These are phyloP conservation scores for Austropuccinia psidii DNA, from an alignment of 1,284 basidiomycete genomes.

Conservation along the genomic window DNA sequence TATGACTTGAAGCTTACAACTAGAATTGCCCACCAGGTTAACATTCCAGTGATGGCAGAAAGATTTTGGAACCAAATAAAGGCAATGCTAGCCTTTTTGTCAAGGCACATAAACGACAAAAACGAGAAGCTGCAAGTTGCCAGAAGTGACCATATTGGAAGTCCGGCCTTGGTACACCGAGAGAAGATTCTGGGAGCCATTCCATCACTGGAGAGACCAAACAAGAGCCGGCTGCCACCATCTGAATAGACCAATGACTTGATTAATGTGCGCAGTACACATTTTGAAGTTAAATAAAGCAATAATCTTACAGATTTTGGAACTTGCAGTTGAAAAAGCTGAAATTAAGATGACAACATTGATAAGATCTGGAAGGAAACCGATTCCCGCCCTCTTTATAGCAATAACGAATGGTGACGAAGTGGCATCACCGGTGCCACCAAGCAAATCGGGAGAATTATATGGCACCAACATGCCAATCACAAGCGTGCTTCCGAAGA, in stretches of 20 bases:
- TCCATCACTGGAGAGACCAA: constrained; percentile 65
- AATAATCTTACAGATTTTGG: constrained; percentile 67
- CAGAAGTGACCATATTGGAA: constrained; percentile 65
- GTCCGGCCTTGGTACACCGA: constrained; percentile 60
- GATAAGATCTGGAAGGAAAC: constrained; percentile 61
- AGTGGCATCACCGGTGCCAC: constrained; percentile 57
- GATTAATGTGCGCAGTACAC: not conserved
- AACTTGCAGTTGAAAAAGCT: constrained; percentile 76
- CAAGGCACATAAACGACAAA: constrained; percentile 65
- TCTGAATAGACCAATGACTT: not conserved
- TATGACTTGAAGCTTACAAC: constrained; percentile 40
- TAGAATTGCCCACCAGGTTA: constrained; percentile 38
- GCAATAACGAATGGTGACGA: constrained; percentile 74
- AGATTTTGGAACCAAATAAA: constrained; percentile 64
- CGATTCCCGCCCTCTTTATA: constrained; percentile 66
- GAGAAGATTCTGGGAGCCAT: constrained; percentile 71
- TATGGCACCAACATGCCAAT: constrained; percentile 67
- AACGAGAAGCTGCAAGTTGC: constrained; percentile 61
- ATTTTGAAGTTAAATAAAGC: not conserved
- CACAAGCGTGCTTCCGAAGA: constrained; percentile 50
- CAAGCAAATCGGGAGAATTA: constrained; percentile 58
- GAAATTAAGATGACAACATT: constrained; percentile 61
- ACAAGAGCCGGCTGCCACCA: constrained; percentile 47
- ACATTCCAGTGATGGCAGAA: constrained; percentile 50
- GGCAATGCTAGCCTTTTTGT: constrained; percentile 58